Evolutionary conservation across 2,329 filamentous ascomycete species (phyloP), one percentile per base, ranked within the genome.

Genomic region (Colletotrichum destructivum): DNA sequence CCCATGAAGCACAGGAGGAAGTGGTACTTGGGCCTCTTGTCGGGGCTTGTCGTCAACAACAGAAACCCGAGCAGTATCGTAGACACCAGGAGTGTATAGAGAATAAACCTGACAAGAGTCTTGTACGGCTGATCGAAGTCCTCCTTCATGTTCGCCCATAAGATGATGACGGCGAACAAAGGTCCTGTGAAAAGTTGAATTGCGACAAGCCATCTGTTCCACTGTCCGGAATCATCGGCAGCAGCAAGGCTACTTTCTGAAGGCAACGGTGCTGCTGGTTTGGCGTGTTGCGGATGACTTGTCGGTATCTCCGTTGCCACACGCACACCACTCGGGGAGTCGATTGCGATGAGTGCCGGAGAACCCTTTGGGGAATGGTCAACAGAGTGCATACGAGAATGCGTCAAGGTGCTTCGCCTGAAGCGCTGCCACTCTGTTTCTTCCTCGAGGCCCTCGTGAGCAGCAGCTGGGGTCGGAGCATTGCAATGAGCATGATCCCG

Each of bases 171-270:
- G 55, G 95, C 90, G 81, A 98, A 98, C 26, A 96, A 81, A 0
- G 96, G 96, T 0, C 95, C 94, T 0, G 93, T 94, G 79, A 98
- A 95, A 60, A 96, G 87, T 77, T 99, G 97, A 12, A 96, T 81
- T 15, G 91, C 89, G 15, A 97, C 89, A 4, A 99, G 89, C 96
- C 96, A 99, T 63, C 95, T 90, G 77, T 95, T 97, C 95, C 96
- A 98, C 40, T 91, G 87, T 66, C 88, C 86, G 2, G 82, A 79
- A 64, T 72, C 77, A 16, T 74, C 62, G 1, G 76, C 77, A 6
- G 78, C 74, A 23, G 72, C 74, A 49, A 72, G 40, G 47, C 72
- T 71, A 38, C 65, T 72, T 21, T 74, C 73, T 5, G 73, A 73
- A 11, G 71, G 61, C 23, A 73, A 13, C 7, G 42, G 47, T 31